phyloP scores from a whole-genome alignment of 2,329 filamentous ascomycete species.

The Fusarium coicis region DNA sequence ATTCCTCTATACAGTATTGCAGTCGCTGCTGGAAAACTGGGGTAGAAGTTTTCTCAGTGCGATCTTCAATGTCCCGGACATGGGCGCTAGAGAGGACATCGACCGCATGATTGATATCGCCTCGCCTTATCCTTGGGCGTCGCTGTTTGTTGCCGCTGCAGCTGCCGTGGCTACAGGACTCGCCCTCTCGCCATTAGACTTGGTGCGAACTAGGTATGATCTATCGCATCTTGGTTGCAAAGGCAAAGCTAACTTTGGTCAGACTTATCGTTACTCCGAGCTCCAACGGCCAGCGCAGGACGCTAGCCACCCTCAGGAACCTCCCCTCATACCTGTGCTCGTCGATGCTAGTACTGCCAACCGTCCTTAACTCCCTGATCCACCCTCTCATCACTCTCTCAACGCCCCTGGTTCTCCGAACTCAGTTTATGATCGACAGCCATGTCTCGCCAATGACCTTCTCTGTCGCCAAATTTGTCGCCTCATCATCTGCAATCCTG shows the following conservation, averaged over 20 bases:
- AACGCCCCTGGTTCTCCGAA: conserved; percentile 85
- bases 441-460: conserved; percentile 84
- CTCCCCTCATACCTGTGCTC: conserved; percentile 83
- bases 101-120: conserved; percentile 79
- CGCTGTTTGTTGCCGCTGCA: conserved; percentile 75
- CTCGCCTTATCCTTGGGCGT: conserved; percentile 83
- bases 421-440: conserved; percentile 85
- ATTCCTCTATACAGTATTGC: conserved; percentile 88
- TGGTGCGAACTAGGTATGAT: conserved; percentile 77
- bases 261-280: conserved; percentile 86
- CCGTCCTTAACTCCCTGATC: conserved; percentile 84
- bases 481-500: conserved; percentile 82
- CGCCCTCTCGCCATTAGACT: conserved; percentile 86
- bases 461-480: conserved; percentile 82
- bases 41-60: conserved; percentile 90
- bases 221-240: background rate
- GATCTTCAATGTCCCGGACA: conserved; percentile 87
- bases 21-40: conserved; percentile 91
- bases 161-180: conserved; percentile 79
- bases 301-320: conserved; percentile 79
- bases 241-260: conserved; percentile 43
- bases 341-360: conserved; percentile 79
- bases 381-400: conserved; percentile 86
- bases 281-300: conserved; percentile 78
- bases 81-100: conserved; percentile 78